Percentiles rank a stretch among this genome's conserved stretches.
These are phyloP conservation scores for Tolypocladium ophioglossoides DNA, from an alignment of 2,329 filamentous ascomycete species.

Conservation along the genomic window DNA sequence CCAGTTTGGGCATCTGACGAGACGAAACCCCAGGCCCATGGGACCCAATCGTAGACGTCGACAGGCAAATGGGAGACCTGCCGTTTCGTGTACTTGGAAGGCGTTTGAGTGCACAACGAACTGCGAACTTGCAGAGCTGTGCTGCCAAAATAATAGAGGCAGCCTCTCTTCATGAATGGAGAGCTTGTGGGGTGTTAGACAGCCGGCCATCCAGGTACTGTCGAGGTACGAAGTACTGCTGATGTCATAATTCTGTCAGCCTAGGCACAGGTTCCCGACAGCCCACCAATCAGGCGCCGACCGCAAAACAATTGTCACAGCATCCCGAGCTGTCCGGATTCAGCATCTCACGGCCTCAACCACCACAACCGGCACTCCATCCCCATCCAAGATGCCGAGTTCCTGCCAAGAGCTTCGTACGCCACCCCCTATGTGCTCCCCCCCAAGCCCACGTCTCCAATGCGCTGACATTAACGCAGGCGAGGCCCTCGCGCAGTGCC, in stretches of 20 bases:
- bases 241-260: background rate
- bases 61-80: too few species aligned
- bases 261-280: background rate
- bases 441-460: background rate
- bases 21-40: too few species aligned
- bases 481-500: slow-evolving; percentile 83
- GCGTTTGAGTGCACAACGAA: too few species aligned
- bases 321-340: background rate
- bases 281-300: slow-evolving; percentile 13
- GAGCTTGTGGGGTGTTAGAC: too few species aligned
- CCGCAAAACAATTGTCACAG: slow-evolving; percentile 10
- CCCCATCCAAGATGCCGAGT: slow-evolving; percentile 61
- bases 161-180: too few species aligned
- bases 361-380: background rate
- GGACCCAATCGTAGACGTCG: too few species aligned
- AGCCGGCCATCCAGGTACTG: background rate
- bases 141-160: too few species aligned
- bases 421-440: slow-evolving; percentile 18
- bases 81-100: too few species aligned
- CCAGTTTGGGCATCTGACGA: too few species aligned
- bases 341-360: background rate
- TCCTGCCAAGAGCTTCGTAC: slow-evolving; percentile 95
- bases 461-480: slow-evolving; percentile 38
- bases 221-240: too few species aligned
- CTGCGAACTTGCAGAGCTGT: too few species aligned